phyloP scores from a whole-genome alignment of 2,329 filamentous ascomycete genomes.

The Hyphodiscus sp. region DNA sequence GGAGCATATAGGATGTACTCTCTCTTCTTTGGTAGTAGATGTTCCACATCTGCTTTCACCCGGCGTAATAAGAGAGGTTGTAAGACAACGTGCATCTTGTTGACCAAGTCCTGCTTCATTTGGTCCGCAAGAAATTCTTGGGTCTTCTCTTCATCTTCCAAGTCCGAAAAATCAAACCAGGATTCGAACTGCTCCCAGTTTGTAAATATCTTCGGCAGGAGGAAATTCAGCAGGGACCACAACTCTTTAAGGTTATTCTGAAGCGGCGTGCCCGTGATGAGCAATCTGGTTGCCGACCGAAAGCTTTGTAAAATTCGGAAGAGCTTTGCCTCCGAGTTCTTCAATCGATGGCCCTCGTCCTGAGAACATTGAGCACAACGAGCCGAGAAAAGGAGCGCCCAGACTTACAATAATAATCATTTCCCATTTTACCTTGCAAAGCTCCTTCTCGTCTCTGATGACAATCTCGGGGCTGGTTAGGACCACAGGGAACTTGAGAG shows the following conservation, averaged over 20 bases:
- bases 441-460: constrained; percentile 75
- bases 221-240: constrained; percentile 91
- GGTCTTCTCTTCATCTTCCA: constrained; percentile 75
- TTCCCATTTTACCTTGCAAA: constrained; percentile 86
- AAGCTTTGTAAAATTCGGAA: constrained; percentile 87
- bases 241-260: constrained; percentile 94
- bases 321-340: constrained; percentile 89
- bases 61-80: constrained; percentile 85
- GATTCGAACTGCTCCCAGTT: constrained; percentile 88
- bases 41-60: constrained; percentile 89
- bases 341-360: constrained; percentile 95
- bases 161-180: constrained; percentile 95
- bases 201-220: constrained; percentile 87
- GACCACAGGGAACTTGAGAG: constrained; percentile 74
- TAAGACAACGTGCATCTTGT: constrained; percentile 86
- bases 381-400: neutral
- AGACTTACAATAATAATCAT: constrained; percentile 82
- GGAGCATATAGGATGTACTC: constrained; percentile 96
- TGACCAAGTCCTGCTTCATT: constrained; percentile 68
- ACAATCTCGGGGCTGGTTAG: constrained; percentile 97
- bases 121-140: constrained; percentile 75
- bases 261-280: constrained; percentile 91
- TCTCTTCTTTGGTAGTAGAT: constrained; percentile 86
- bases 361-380: constrained; percentile 29
- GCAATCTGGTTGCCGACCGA: constrained; percentile 78